phyloP scores from a whole-genome alignment of 2,329 filamentous ascomycete species.

The Fusarium siculi region DNA sequence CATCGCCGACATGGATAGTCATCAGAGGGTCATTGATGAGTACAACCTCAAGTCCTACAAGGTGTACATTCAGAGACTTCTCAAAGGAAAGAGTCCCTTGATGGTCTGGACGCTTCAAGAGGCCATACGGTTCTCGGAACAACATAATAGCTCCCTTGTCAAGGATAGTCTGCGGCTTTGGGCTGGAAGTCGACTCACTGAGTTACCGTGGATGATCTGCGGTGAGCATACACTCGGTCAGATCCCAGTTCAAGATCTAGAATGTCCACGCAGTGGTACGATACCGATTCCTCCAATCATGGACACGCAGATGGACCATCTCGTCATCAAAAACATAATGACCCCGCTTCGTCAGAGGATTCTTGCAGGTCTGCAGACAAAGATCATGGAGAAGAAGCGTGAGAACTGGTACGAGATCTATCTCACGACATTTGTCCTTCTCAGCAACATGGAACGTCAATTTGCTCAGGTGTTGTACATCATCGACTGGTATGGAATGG shows the following conservation, averaged over 20 bases:
- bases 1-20: not conserved
- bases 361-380: not conserved
- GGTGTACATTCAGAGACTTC: not conserved
- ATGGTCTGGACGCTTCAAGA: not conserved
- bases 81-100: not conserved
- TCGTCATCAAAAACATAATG: not conserved
- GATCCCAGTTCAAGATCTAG: not conserved
- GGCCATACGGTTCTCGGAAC: not conserved
- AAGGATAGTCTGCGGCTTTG: not conserved
- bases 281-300: not conserved
- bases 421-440: rapidly evolving
- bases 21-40: not conserved
- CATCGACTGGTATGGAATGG: not conserved
- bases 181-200: not conserved
- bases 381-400: not conserved
- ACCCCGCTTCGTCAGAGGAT: not conserved
- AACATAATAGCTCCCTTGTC: not conserved
- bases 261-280: not conserved
- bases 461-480: not conserved
- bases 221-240: rapidly evolving
- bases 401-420: not conserved
- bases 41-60: not conserved
- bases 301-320: not conserved
- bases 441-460: not conserved
- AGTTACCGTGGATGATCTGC: not conserved